These are phyloP conservation scores for Blastocystis hominis DNA, from an alignment of 352 stramenopile species.

Conservation along the genomic window DNA sequence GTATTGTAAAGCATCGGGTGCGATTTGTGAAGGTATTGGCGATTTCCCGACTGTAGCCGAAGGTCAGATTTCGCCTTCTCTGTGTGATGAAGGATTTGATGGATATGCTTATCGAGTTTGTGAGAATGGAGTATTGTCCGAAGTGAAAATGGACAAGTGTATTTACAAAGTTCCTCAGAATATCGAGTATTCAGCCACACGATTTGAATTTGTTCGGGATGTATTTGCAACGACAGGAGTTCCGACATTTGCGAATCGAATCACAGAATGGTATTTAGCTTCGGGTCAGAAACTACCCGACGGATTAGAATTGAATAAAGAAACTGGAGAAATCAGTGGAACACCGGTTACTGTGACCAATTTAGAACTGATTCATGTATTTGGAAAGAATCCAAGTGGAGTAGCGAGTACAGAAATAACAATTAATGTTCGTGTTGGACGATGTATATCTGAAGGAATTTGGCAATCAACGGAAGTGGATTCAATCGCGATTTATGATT, in stretches of 20 bases:
- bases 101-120: slow-evolving; percentile 28
- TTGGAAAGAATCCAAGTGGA: too few relatives aligned
- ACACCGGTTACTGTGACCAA: background rate
- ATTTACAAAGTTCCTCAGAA: background rate
- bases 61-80: background rate
- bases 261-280: background rate
- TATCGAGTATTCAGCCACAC: background rate
- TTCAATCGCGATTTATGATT: background rate
- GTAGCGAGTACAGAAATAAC: too few relatives aligned
- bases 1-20: background rate
- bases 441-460: background rate
- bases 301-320: background rate
- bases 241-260: background rate
- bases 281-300: background rate
- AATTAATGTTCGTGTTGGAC: background rate
- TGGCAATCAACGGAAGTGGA: background rate
- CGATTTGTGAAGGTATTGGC: background rate
- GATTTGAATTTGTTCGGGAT: background rate
- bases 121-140: background rate
- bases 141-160: slow-evolving; percentile 7
- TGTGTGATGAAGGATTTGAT: background rate
- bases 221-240: background rate
- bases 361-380: too few relatives aligned
- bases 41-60: slow-evolving; percentile 11
- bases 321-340: background rate